phyloP scores from a whole-genome alignment of 225 moss, liverwort and hornwort genomes.

The Rhytidiadelphus loreus region DNA sequence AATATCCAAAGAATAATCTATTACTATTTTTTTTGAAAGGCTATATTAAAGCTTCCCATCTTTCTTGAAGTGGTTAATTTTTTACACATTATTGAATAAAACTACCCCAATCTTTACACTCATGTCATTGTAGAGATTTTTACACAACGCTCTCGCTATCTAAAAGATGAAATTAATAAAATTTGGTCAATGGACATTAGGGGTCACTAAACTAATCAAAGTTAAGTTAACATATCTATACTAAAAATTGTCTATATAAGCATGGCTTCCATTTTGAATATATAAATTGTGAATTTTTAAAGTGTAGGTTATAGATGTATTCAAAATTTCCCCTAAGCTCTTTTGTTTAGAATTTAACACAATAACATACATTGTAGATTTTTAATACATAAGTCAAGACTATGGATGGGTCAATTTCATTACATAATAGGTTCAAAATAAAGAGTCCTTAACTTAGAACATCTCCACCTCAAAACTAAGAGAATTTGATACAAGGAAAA shows the following conservation, averaged over 20 bases:
- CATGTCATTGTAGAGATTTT: not conserved
- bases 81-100: not conserved
- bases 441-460: not conserved
- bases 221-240: too few relatives aligned
- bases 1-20: too few relatives aligned
- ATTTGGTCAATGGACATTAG: not conserved
- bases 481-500: not conserved
- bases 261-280: not conserved
- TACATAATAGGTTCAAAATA: not conserved
- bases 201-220: not conserved
- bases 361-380: not conserved
- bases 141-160: fast-evolving
- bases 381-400: not conserved
- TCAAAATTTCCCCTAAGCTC: too few relatives aligned
- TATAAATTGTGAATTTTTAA: not conserved
- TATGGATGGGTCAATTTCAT: not conserved
- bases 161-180: not conserved
- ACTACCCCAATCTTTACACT: not conserved
- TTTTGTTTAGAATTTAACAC: not conserved
- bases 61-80: not conserved
- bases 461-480: not conserved
- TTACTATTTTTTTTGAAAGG: too few relatives aligned
- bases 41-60: too few relatives aligned
- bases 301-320: not conserved
- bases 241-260: fast-evolving